A percentile compares a stretch with the other conserved stretches of the same genome.
phyloP scores from a whole-genome alignment of 129 eudicot genomes.

The Tanacetum coccineum region DNA sequence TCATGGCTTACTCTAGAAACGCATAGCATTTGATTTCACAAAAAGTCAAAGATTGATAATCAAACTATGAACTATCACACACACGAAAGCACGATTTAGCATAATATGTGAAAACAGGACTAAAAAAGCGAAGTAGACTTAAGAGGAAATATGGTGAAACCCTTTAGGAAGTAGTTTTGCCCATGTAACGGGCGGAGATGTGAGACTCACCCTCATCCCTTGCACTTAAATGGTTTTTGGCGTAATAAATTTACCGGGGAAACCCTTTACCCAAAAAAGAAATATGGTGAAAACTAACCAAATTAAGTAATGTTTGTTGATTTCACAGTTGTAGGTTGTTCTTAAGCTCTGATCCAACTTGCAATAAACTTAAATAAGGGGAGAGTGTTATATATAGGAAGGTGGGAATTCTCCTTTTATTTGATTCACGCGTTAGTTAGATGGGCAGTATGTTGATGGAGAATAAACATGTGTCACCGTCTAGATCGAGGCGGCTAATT shows the following conservation, averaged over 20 bases:
- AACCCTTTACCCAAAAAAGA: too few relatives aligned
- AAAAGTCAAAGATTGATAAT: neutral
- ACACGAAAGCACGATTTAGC: neutral
- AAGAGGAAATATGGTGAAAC: neutral
- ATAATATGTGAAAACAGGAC: neutral
- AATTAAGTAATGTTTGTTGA: neutral
- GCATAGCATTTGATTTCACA: neutral
- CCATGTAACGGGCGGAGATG: too few relatives aligned
- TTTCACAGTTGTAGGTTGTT: neutral
- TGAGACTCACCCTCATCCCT: too few relatives aligned
- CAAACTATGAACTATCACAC: neutral
- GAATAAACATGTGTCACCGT: slow-evolving; percentile 10
- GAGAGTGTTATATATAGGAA: slow-evolving; percentile 28
- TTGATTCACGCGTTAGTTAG: slow-evolving; percentile 24
- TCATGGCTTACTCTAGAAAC: too few relatives aligned
- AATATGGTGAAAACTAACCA: slow-evolving; percentile 13
- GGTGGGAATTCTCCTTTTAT: slow-evolving; percentile 10
- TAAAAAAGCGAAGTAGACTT: neutral
- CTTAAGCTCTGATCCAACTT: slow-evolving; percentile 14
- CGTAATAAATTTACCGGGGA: too few relatives aligned
- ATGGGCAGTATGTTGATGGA: slow-evolving; percentile 8
- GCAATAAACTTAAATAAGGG: slow-evolving; percentile 6
- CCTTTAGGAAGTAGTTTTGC: too few relatives aligned
- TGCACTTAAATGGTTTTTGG: too few relatives aligned
- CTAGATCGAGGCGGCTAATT: too few relatives aligned